A percentile compares a stretch with the other conserved stretches of the same genome.
These are phyloP conservation scores for Penicillium coffeae DNA, from an alignment of 495 filamentous ascomycete species.

Conservation along the genomic window DNA sequence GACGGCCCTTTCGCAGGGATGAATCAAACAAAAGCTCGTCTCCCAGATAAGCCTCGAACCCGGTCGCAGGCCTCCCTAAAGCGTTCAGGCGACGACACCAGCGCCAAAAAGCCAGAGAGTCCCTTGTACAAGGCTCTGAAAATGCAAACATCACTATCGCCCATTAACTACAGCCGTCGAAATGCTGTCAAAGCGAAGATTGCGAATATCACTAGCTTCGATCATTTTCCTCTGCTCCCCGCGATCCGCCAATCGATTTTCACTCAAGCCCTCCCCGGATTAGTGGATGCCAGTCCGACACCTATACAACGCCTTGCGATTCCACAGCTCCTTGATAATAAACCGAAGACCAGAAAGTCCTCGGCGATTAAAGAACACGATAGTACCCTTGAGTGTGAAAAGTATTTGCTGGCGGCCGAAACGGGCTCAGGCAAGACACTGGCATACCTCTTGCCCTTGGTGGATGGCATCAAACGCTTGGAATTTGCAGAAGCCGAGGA, in stretches of 20 bases:
- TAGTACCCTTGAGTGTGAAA: slow-evolving; percentile 48
- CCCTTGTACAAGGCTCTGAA: slow-evolving; percentile 79
- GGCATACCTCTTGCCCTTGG: slow-evolving; percentile 76
- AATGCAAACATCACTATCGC: slow-evolving; percentile 79
- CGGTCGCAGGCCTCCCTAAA: slow-evolving; percentile 40
- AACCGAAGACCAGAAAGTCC: slow-evolving; percentile 21
- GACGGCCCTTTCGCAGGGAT: slow-evolving; percentile 70
- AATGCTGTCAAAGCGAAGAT: slow-evolving; percentile 66
- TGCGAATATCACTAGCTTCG: slow-evolving; percentile 67
- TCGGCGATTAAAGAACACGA: slow-evolving; percentile 25
- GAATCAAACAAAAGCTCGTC: slow-evolving; percentile 70
- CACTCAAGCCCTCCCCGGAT: slow-evolving; percentile 64
- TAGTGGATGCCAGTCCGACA: slow-evolving; percentile 72
- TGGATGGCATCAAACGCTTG: slow-evolving; percentile 77
- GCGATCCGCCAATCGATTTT: slow-evolving; percentile 68
- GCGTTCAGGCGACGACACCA: slow-evolving; percentile 32
- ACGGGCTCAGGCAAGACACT: slow-evolving; percentile 97
- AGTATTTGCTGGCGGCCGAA: slow-evolving; percentile 89
- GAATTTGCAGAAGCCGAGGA: slow-evolving; percentile 61
- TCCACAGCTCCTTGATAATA: slow-evolving; percentile 62
- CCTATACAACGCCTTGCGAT: slow-evolving; percentile 87
- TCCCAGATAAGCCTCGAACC: slow-evolving; percentile 37
- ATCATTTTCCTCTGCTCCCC: slow-evolving; percentile 71
- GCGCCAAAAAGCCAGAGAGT: slow-evolving; percentile 37
- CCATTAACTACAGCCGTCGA: slow-evolving; percentile 70